Evolutionary conservation across 1,139 yeast species (phyloP), one percentile per base, ranked within the genome.

Genomic region (Kodamaea plutei): DNA sequence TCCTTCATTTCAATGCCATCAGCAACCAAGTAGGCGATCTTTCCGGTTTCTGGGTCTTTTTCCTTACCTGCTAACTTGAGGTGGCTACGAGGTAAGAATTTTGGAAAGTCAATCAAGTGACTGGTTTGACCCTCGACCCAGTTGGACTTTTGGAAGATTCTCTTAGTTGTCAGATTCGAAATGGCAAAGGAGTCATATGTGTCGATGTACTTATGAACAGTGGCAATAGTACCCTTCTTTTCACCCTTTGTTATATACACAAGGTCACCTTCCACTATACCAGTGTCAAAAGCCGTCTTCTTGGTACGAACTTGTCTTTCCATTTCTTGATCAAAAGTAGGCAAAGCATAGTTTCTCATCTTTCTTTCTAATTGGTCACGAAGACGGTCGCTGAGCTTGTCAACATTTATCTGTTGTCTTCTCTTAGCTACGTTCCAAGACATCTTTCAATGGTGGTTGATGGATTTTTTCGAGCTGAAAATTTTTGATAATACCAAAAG

Each of bases 111-210:
- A 23, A 84, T 69, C 28, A 87, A 76, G 44, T 87, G 93, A 33
- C 81, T 73, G 17, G 69, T 67, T 52, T 83, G 94, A 30, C 82
- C 80, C 34, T 76, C 80, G 27, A 75, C 71, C 93, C 95, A 85
- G 48, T 72, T 71, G 31, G 69, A 65, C 47, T 78, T 79, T 12
- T 96, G 95, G 31, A 66, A 45, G 26, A 66, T 45, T 35, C 53
- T 58, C 44, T 63, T 62, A 30, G 56, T 50, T 11, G 61, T 56
- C 17, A 63, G 52, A 42, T 62, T 64, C 10, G 66, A 49, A 41
- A 67, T 48, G 29, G 58, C 52, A 14, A 61, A 58, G 8, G 62
- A 41, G 40, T 66, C 64, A 30, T 48, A 50, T 29, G 55, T 59
- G 5, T 61, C 52, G 20, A 57, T 46, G 38, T 52, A 53, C 29